Conservation (phyloP, 768 basidiomycete genomes). For the Russula sp. region DNA sequence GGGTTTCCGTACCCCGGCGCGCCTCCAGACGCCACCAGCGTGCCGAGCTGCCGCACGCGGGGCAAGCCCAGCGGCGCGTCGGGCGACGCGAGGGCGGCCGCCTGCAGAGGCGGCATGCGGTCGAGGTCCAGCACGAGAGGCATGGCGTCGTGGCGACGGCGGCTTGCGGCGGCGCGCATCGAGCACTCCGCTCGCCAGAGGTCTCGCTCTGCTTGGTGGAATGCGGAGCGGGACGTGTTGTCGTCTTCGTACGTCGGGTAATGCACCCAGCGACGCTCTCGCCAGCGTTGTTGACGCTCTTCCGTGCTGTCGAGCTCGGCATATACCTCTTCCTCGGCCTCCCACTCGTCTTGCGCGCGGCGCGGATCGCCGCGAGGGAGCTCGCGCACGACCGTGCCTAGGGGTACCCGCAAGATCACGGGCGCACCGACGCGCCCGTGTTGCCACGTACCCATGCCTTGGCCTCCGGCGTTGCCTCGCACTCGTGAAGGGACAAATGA, state of each 20-base stretch:
- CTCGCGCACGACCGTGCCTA: constrained; percentile 85
- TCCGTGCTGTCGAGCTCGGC: constrained; percentile 37
- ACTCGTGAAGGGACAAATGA: constrained; percentile 62
- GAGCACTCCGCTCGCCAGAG: constrained; percentile 57
- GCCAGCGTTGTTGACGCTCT: constrained; percentile 50
- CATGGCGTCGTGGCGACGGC: constrained; percentile 36
- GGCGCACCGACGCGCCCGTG: constrained; percentile 74
- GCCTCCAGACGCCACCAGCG: constrained; percentile 72
- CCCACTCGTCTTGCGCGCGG: constrained; percentile 61
- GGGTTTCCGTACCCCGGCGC: constrained; percentile 84
- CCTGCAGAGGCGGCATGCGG: constrained; percentile 33
- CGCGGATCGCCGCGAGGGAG: constrained; percentile 59
- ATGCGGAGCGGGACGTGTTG: constrained; percentile 56
- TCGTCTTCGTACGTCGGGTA: constrained; percentile 61
- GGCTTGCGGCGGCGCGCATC: constrained; percentile 40
- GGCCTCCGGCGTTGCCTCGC: constrained; percentile 54
- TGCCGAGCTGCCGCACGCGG: constrained; percentile 45
- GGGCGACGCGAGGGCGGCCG: constrained; percentile 29
- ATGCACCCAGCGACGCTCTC: constrained; percentile 69
- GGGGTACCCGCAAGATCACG: constrained; percentile 69
- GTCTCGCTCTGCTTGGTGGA: constrained; percentile 61
- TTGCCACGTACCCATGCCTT: constrained; percentile 82
- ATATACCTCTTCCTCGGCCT: constrained; percentile 57
- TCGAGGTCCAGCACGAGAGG: constrained; percentile 57
- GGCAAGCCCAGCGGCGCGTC: constrained; percentile 61